Evolutionary conservation across 2,329 filamentous ascomycete species (phyloP).

Genomic region (Passalora sequoiae): DNA sequence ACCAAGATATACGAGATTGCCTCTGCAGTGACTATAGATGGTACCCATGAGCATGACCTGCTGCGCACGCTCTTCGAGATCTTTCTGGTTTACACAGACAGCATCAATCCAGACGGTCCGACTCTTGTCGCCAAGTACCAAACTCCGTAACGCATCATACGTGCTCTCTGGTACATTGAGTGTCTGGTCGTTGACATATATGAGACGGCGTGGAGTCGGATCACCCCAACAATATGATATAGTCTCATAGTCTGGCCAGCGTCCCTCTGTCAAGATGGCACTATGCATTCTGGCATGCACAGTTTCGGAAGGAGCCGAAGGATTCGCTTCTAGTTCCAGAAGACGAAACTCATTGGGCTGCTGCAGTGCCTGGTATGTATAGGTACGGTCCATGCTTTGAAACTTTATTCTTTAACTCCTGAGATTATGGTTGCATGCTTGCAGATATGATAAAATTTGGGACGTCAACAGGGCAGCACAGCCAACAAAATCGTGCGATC

Average conservation of each 20-base stretch:
- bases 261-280: too few species aligned
- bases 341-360: too few species aligned
- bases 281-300: not conserved
- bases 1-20: not conserved
- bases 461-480: too few species aligned
- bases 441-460: too few species aligned
- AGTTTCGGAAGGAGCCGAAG: too few species aligned
- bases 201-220: not conserved
- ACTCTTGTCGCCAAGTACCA: not conserved
- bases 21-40: not conserved
- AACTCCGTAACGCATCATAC: not conserved
- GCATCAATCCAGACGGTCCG: not conserved
- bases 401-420: too few species aligned
- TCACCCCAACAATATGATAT: slow-evolving; percentile 4
- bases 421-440: too few species aligned
- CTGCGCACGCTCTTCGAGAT: not conserved
- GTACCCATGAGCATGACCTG: slow-evolving; percentile 1
- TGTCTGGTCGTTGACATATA: not conserved
- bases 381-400: too few species aligned
- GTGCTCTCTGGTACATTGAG: not conserved
- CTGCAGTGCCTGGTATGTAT: too few species aligned
- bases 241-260: too few species aligned
- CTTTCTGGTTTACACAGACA: not conserved
- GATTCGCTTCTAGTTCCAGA: too few species aligned
- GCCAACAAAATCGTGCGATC: too few species aligned